These are phyloP conservation scores for Capronia americana DNA, from an alignment of 2,329 filamentous ascomycete genomes.

Conservation along the genomic window DNA sequence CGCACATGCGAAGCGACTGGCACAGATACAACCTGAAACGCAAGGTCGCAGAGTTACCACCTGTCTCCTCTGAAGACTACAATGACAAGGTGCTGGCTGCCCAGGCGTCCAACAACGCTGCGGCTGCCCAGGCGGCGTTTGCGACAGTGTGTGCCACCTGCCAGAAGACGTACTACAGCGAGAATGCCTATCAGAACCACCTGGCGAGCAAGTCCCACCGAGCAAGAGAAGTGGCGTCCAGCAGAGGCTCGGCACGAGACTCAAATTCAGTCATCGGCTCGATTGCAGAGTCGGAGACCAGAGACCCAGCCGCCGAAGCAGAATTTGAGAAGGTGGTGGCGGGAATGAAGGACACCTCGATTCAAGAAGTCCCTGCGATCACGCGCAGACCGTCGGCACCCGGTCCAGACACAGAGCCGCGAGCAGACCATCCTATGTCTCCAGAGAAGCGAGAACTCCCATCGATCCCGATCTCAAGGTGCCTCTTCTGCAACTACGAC, in stretches of 20 bases:
- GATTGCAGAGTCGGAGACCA: slow-evolving; percentile 46
- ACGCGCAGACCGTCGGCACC: slow-evolving; percentile 51
- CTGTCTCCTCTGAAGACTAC: slow-evolving; percentile 89
- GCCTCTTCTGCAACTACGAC: slow-evolving; percentile 90
- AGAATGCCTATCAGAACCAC: slow-evolving; percentile 95
- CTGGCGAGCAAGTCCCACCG: slow-evolving; percentile 89
- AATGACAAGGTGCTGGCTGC: slow-evolving; percentile 94
- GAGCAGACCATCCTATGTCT: slow-evolving; percentile 48
- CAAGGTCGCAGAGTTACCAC: slow-evolving; percentile 85
- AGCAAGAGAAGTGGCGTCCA: slow-evolving; percentile 62
- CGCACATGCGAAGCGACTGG: slow-evolving; percentile 98
- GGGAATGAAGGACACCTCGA: slow-evolving; percentile 71
- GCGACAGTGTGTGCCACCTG: slow-evolving; percentile 83
- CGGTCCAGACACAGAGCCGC: slow-evolving; percentile 45
- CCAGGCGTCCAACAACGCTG: slow-evolving; percentile 80
- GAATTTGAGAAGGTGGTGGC: slow-evolving; percentile 77
- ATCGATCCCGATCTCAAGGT: slow-evolving; percentile 61
- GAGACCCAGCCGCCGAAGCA: slow-evolving; percentile 54
- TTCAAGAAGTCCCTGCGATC: slow-evolving; percentile 58
- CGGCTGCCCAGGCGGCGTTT: slow-evolving; percentile 86
- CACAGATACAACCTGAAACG: slow-evolving; percentile 98
- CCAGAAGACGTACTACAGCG: slow-evolving; percentile 92
- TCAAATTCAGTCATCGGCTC: slow-evolving; percentile 50
- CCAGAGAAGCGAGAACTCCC: slow-evolving; percentile 35
- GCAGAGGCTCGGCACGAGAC: slow-evolving; percentile 50